A percentile compares a stretch with the other conserved stretches of the same genome.
Conservation (phyloP, 805 yeast species). For the baker's yeast (Saccharomyces cerevisiae) region DNA sequence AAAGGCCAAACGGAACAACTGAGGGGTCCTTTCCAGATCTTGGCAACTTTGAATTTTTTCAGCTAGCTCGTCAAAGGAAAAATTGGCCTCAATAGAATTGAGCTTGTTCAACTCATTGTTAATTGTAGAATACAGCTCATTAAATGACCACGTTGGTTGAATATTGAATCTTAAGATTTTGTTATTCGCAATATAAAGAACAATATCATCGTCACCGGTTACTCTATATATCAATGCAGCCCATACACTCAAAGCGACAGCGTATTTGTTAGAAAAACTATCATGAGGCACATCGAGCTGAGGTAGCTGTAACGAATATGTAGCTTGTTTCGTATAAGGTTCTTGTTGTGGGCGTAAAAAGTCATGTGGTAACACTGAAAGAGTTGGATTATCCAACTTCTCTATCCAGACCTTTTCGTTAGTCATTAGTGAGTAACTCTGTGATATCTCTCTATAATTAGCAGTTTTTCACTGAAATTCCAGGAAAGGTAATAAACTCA, state of each 20-base stretch:
- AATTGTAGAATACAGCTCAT: conserved; percentile 38
- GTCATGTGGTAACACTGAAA: conserved; percentile 84
- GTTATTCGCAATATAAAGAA: conserved; percentile 46
- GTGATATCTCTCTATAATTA: background rate
- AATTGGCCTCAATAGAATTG: conserved; percentile 17
- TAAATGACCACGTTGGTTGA: conserved; percentile 47
- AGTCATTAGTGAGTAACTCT: background rate
- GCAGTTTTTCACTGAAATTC: background rate
- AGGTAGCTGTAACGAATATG: conserved; percentile 29
- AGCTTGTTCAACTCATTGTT: conserved; percentile 34
- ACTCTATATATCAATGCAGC: conserved; percentile 66
- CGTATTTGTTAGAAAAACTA: conserved; percentile 31
- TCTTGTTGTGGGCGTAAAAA: conserved; percentile 68
- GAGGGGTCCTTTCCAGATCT: conserved; percentile 50
- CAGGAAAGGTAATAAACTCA: background rate
- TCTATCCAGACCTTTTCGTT: conserved; percentile 43
- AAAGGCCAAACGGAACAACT: conserved; percentile 42
- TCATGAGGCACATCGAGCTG: conserved; percentile 25
- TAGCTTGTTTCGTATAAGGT: conserved; percentile 56
- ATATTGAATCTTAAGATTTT: conserved; percentile 55
- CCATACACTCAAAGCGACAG: conserved; percentile 54
- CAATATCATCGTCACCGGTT: conserved; percentile 91
- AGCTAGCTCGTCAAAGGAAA: conserved; percentile 51
- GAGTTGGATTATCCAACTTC: conserved; percentile 67
- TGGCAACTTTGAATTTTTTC: conserved; percentile 41